Conservation (phyloP, 306 rosid species). For the Abrus precatorius region DNA sequence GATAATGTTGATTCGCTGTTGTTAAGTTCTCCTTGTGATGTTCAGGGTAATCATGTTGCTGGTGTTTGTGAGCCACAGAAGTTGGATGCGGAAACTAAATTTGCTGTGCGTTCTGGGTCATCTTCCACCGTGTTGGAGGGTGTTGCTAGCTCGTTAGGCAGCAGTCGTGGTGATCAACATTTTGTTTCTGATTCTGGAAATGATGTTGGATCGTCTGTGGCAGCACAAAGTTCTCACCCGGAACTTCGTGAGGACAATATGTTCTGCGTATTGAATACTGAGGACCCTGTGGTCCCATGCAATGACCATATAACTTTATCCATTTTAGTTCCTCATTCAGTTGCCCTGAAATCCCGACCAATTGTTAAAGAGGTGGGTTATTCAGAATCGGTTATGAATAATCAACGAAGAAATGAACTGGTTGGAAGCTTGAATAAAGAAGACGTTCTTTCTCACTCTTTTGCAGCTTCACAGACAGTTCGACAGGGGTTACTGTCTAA, state of each 20-base stretch:
- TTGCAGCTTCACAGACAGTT: slow-evolving; percentile 41
- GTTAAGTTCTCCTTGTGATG: slow-evolving; percentile 58
- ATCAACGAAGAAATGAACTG: slow-evolving; percentile 45
- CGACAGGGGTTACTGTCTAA: slow-evolving; percentile 41
- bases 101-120: slow-evolving; percentile 43
- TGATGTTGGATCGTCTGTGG: slow-evolving; percentile 42
- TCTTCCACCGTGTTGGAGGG: slow-evolving; percentile 41
- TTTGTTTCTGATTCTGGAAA: slow-evolving; percentile 51
- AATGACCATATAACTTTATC: slow-evolving; percentile 49
- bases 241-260: slow-evolving; percentile 42
- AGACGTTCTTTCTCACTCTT: slow-evolving; percentile 48
- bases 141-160: slow-evolving; percentile 38
- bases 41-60: slow-evolving; percentile 51
- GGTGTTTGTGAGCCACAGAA: slow-evolving; percentile 48
- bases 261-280: slow-evolving; percentile 67
- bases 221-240: slow-evolving; percentile 35
- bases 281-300: slow-evolving; percentile 73
- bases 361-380: slow-evolving; percentile 46
- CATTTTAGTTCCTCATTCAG: slow-evolving; percentile 18
- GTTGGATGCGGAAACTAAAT: slow-evolving; percentile 39
- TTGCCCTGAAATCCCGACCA: slow-evolving; percentile 41
- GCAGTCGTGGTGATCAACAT: slow-evolving; percentile 46
- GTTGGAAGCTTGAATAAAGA: slow-evolving; percentile 56
- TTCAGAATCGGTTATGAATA: slow-evolving; percentile 41
- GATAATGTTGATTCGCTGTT: slow-evolving; percentile 52